phyloP scores from a whole-genome alignment of 805 yeast genomes.

The Candida hungchunana region DNA sequence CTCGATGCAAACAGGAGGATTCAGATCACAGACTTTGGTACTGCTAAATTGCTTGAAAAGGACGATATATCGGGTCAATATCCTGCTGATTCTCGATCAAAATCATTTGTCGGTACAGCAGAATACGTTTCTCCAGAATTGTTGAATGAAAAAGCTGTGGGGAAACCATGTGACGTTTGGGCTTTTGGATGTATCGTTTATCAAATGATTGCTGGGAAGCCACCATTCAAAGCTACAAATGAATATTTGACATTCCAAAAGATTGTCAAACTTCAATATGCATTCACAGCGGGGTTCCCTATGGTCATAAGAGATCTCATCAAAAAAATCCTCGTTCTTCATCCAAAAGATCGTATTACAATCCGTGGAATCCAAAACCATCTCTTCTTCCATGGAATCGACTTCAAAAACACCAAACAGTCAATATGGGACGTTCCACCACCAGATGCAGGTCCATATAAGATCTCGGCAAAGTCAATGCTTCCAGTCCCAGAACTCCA shows the following conservation, averaged over 20 bases:
- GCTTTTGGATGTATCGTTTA: conserved; percentile 94
- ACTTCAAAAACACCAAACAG: conserved; percentile 46
- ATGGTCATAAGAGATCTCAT: conserved; percentile 66
- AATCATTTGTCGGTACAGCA: conserved; percentile 83
- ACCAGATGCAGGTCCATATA: conserved; percentile 69
- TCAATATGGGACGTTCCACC: conserved; percentile 55
- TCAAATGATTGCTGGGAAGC: conserved; percentile 92
- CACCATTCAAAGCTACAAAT: conserved; percentile 82
- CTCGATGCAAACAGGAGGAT: conserved; percentile 57
- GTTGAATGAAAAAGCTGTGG: conserved; percentile 71
- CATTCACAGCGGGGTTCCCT: conserved; percentile 84
- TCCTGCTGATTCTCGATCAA: conserved; percentile 66
- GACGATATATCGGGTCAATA: conserved; percentile 44
- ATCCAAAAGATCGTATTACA: conserved; percentile 59
- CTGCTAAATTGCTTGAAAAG: conserved; percentile 70
- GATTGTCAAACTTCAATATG: conserved; percentile 73
- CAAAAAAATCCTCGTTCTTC: conserved; percentile 59
- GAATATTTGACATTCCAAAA: conserved; percentile 81
- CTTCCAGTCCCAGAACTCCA: conserved; percentile 58
- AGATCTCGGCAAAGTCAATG: conserved; percentile 75
- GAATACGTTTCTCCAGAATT: conserved; percentile 82
- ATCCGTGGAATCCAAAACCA: conserved; percentile 57
- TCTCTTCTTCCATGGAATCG: conserved; percentile 52
- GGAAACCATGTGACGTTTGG: conserved; percentile 97
- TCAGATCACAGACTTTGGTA: conserved; percentile 80